Conservation (phyloP, 1,284 basidiomycete genomes). For the Apiotrichum veenhuisii region DNA sequence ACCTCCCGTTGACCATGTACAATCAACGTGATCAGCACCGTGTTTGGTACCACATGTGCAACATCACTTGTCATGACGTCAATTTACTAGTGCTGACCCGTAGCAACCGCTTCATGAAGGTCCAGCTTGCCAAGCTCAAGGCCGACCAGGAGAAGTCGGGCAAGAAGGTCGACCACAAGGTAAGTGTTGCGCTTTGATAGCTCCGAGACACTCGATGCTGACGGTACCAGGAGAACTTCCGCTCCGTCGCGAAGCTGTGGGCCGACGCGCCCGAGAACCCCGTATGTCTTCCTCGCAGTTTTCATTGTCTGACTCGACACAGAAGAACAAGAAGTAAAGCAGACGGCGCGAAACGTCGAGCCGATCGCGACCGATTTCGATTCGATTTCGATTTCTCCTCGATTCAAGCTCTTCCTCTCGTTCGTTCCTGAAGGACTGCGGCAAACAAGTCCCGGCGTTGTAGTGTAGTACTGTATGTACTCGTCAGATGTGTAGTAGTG, state of each 20-base stretch:
- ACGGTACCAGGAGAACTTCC: slow-evolving; percentile 40
- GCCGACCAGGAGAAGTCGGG: slow-evolving; percentile 43
- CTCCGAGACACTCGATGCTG: neutral
- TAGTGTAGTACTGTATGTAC: neutral
- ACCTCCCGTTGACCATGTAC: too few species aligned
- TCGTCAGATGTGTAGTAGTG: neutral
- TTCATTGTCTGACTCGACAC: neutral
- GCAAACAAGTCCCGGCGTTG: neutral
- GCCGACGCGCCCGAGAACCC: slow-evolving; percentile 46
- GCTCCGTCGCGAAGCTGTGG: slow-evolving; percentile 43
- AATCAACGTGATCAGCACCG: too few species aligned
- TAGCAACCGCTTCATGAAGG: slow-evolving; percentile 50
- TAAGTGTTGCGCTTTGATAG: too few species aligned
- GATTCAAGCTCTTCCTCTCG: too few species aligned
- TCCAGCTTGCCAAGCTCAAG: slow-evolving; percentile 49
- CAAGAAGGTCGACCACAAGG: slow-evolving; percentile 45
- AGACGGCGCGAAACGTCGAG: neutral
- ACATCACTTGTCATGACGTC: neutral
- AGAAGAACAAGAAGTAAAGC: slow-evolving; percentile 10
- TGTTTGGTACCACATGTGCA: neutral
- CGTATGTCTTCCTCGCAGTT: slow-evolving; percentile 22
- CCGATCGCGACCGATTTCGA: neutral
- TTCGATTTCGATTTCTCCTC: neutral
- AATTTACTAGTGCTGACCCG: neutral
- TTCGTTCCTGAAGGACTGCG: neutral